Evolutionary conservation across 2,329 filamentous ascomycete genomes (phyloP).

Genomic region (Xylariaceae sp.): DNA sequence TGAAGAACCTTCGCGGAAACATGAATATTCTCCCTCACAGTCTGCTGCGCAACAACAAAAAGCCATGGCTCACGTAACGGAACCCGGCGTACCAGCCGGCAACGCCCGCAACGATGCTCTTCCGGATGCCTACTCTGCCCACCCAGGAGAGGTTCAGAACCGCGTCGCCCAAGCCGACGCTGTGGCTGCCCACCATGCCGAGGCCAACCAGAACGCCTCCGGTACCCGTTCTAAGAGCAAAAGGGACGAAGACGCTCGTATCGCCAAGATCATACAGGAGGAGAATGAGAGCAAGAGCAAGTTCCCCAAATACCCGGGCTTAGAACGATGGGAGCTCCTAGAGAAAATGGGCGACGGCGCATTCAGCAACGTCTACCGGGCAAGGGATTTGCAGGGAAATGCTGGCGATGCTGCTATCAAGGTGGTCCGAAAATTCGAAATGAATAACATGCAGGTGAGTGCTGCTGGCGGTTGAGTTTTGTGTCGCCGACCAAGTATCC

Average conservation of each 20-base stretch:
- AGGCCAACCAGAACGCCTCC: slow-evolving; percentile 59
- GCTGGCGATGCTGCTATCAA: slow-evolving; percentile 91
- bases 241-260: slow-evolving; percentile 65
- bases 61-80: slow-evolving; percentile 52
- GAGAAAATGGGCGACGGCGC: slow-evolving; percentile 99
- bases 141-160: slow-evolving; percentile 63
- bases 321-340: slow-evolving; percentile 82
- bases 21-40: slow-evolving; percentile 52
- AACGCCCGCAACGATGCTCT: slow-evolving; percentile 47
- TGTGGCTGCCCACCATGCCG: slow-evolving; percentile 64
- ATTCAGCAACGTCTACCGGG: slow-evolving; percentile 97
- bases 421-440: slow-evolving; percentile 97
- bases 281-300: slow-evolving; percentile 85
- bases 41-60: slow-evolving; percentile 60
- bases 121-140: slow-evolving; percentile 63
- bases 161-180: slow-evolving; percentile 69
- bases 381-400: slow-evolving; percentile 71
- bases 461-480: slow-evolving; percentile 36
- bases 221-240: slow-evolving; percentile 44
- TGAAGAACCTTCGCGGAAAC: slow-evolving; percentile 57
- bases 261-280: slow-evolving; percentile 86
- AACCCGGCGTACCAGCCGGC: slow-evolving; percentile 41
- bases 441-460: slow-evolving; percentile 98
- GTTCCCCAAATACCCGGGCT: slow-evolving; percentile 81
- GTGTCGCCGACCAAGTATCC: slow-evolving; percentile 28